phyloP scores from a whole-genome alignment of 1,284 basidiomycete species.

The Pyrrhoderma lamaoense region DNA sequence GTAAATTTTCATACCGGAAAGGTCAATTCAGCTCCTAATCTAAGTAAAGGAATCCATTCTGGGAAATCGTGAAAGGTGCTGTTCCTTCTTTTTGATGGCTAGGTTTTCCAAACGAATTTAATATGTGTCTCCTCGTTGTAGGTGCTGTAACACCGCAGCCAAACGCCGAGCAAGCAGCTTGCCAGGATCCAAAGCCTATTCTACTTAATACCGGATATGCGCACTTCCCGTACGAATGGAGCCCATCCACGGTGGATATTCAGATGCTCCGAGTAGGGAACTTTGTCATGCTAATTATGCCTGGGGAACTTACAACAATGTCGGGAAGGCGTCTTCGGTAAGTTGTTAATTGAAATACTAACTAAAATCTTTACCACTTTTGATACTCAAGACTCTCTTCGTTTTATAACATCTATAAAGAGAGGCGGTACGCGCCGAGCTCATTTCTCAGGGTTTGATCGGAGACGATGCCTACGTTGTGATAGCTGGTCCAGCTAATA shows the following conservation, averaged over 20 bases:
- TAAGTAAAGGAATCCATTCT: conserved; percentile 63
- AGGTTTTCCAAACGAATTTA: conserved; percentile 19
- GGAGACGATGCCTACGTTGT: conserved; percentile 65
- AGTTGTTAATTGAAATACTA: background rate
- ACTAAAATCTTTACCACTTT: too few species aligned
- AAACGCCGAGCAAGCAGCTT: conserved; percentile 53
- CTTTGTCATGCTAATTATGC: conserved; percentile 71
- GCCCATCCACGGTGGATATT: conserved; percentile 67
- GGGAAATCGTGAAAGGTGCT: conserved; percentile 68
- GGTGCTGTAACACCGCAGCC: conserved; percentile 62
- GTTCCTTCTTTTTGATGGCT: conserved; percentile 6
- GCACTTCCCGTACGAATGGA: conserved; percentile 67
- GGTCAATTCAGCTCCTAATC: too few species aligned
- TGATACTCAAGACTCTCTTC: background rate
- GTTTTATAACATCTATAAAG: conserved; percentile 26
- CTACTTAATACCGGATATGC: conserved; percentile 67
- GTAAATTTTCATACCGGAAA: conserved; percentile 20
- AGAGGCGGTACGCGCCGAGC: conserved; percentile 52
- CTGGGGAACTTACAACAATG: conserved; percentile 62
- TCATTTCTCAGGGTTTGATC: conserved; percentile 58
- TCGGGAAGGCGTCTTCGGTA: conserved; percentile 32
- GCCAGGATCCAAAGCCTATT: conserved; percentile 78
- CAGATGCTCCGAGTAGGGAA: conserved; percentile 78
- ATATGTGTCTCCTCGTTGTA: conserved; percentile 24
- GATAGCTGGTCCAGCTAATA: conserved; percentile 73